These are phyloP conservation scores for Penium margaritaceum DNA, from an alignment of 139 green algal genomes.

Conservation along the genomic window DNA sequence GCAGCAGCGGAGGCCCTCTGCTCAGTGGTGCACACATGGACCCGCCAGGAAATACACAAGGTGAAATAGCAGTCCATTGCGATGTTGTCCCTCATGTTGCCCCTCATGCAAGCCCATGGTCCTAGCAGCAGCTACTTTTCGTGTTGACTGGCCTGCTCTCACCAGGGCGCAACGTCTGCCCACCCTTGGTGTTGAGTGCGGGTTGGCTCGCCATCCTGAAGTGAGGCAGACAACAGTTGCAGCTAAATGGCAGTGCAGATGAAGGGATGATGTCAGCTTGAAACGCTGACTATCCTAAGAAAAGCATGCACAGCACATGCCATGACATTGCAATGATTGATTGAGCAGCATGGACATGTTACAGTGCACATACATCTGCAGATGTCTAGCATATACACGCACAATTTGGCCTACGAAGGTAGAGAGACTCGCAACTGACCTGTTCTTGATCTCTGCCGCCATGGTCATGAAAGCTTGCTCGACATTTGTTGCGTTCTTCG, in stretches of 20 bases:
- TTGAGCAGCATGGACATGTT: not conserved
- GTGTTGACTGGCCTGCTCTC: slow-evolving; percentile 34
- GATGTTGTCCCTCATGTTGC: too few species aligned
- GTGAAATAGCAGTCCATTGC: too few species aligned
- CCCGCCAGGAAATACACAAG: too few species aligned
- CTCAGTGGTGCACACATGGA: too few species aligned
- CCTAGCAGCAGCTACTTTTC: slow-evolving; percentile 44
- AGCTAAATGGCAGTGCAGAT: not conserved
- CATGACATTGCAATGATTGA: slow-evolving; percentile 1
- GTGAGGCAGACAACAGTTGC: slow-evolving; percentile 12
- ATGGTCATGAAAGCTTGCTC: slow-evolving; percentile 99
- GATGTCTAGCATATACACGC: too few species aligned
- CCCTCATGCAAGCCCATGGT: too few species aligned
- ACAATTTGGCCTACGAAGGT: not conserved
- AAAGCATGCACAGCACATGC: slow-evolving; percentile 15
- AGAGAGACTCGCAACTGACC: slow-evolving; percentile 5
- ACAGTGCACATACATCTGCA: slow-evolving; percentile 20
- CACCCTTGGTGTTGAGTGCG: slow-evolving; percentile 33
- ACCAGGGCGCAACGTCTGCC: slow-evolving; percentile 35
- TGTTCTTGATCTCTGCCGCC: slow-evolving; percentile 97
- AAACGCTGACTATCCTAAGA: not conserved
- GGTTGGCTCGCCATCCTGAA: slow-evolving; percentile 46
- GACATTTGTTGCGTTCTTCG: slow-evolving; percentile 96
- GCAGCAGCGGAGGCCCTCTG: too few species aligned
- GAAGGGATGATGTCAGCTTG: slow-evolving; percentile 6